These are phyloP conservation scores for Chlorociboria aeruginascens DNA, from an alignment of 495 filamentous ascomycete species.

Conservation along the genomic window DNA sequence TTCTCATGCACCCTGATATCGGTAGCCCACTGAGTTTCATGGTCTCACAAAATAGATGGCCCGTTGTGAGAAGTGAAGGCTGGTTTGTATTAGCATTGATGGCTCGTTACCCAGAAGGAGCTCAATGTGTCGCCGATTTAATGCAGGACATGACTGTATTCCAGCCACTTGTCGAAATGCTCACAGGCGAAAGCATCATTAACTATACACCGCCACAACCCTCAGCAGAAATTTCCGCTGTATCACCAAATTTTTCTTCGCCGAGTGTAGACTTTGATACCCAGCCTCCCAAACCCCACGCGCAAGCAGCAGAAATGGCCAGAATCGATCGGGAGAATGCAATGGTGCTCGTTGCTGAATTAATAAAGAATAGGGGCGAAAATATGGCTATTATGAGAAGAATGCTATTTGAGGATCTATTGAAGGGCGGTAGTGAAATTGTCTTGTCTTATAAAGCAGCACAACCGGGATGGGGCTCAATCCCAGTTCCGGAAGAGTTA, in stretches of 20 bases:
- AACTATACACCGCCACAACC: constrained; percentile 6
- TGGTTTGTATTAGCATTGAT: constrained; percentile 68
- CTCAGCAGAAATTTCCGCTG: background rate
- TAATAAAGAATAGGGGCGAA: constrained; percentile 37
- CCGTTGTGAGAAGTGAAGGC: constrained; percentile 56
- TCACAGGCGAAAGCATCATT: constrained; percentile 27
- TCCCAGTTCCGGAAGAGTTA: background rate
- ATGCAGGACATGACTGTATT: constrained; percentile 37
- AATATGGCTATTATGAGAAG: constrained; percentile 24
- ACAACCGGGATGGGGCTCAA: background rate
- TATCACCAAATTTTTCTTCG: background rate
- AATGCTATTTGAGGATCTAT: constrained; percentile 24
- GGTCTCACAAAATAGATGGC: constrained; percentile 55
- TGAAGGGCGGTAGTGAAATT: constrained; percentile 18
- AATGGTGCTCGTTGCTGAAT: constrained; percentile 46
- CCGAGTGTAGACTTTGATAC: background rate
- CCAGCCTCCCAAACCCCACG: constrained; percentile 3
- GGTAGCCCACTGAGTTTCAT: constrained; percentile 46
- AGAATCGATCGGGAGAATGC: constrained; percentile 50
- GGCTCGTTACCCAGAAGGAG: constrained; percentile 38
- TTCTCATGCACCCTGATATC: constrained; percentile 37
- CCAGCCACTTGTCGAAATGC: constrained; percentile 33
- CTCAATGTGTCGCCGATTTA: constrained; percentile 33
- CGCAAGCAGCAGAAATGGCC: constrained; percentile 25
- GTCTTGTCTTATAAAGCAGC: constrained; percentile 7